A percentile compares a stretch with the other conserved stretches of the same genome.
phyloP scores from a whole-genome alignment of 2,329 filamentous ascomycete species.

The Torrubiella hemipterigena region DNA sequence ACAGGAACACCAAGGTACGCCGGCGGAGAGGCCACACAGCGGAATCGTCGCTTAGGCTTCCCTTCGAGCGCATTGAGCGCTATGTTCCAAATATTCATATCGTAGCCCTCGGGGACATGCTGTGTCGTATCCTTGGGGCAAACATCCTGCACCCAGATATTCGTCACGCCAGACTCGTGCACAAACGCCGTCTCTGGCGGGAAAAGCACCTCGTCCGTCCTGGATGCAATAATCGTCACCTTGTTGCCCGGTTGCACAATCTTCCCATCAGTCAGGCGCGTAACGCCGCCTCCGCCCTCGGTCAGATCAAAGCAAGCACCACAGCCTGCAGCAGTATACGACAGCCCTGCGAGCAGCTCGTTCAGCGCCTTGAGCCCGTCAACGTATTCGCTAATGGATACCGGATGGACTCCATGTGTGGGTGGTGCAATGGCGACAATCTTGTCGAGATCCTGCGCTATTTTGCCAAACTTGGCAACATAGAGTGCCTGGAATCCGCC shows the following conservation, averaged over 20 bases:
- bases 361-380: background rate
- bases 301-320: background rate
- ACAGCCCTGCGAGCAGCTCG: too few relatives aligned
- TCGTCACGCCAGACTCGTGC: background rate
- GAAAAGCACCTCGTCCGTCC: background rate
- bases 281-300: background rate
- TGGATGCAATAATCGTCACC: background rate
- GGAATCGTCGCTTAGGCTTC: background rate
- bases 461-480: background rate
- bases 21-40: too few relatives aligned
- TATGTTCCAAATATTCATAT: background rate
- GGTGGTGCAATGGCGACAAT: conserved; percentile 5
- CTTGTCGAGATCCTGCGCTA: background rate
- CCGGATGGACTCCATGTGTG: background rate
- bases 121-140: background rate
- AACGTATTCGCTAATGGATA: background rate
- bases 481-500: background rate
- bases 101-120: background rate
- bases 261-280: background rate
- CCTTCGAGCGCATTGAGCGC: background rate
- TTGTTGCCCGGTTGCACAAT: background rate
- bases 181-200: background rate
- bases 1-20: too few relatives aligned
- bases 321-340: too few relatives aligned
- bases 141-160: background rate